Base-by-base conservation (phyloP, 345 rosid species). In the Gossypium rotundifolium region DNA sequence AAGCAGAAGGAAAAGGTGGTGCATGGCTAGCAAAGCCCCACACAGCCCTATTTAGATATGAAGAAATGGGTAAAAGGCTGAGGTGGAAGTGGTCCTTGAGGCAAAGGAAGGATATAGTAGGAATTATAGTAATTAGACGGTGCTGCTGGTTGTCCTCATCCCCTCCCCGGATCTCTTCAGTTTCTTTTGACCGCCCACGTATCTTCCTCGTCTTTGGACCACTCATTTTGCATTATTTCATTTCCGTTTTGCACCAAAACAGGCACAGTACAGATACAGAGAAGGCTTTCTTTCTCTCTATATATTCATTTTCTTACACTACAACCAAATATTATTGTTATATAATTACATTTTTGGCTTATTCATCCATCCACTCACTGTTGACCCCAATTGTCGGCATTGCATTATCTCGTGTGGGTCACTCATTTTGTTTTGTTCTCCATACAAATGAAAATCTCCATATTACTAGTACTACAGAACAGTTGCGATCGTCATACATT, bases 341-440 rank as follows among this genome's bases (percentile, higher is more conserved):
- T 59, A 33, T 33, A 33, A 5, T 33, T 4, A 33, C 40, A 5
- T 33, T 33, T 33, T 33, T 33, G 25, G 18, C 59, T 58, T 3
- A 22, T 57, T 8, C 55, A 52, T 58, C 44, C 9, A 40, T 44
- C 55, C 71, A 67, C 58, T 42, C 42, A 25, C 9, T 49, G 14
- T 51, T 69, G 60, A 49, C 22, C 59, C 59, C 59, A 17, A 17
- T 27, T 51, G 73, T 69, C 60, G 73, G 46, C 60, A 51, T 51
- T 27, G 72, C 72, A 27, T 51, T 29, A 51, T 52, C 60, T 61
- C 60, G 52, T 70, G 73, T 52, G 60, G 46, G 17, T 52, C 17
- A 9, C 0, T 9, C 38, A 0, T 27, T 52, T 27, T 13, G 38
- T 52, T 17, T 29, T 4, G 18, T 14, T 22, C 29, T 11, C 51